Evolutionary conservation across 1,284 basidiomycete genomes (phyloP).

Genomic region (Apiotrichum montevideense): DNA sequence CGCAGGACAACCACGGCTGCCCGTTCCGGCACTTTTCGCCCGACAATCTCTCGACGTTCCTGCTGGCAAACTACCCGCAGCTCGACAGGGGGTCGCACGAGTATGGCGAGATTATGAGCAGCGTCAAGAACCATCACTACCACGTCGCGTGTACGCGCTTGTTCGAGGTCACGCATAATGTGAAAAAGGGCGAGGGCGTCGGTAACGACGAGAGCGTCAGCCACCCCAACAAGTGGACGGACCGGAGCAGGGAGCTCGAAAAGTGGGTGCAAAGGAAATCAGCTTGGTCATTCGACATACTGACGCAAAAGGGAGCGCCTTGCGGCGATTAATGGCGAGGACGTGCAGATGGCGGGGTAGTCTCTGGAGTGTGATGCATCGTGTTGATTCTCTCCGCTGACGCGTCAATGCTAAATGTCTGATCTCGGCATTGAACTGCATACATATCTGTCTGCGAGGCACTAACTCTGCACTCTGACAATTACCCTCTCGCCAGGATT

Average conservation of each 20-base stretch:
- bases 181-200: constrained; percentile 84
- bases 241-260: constrained; percentile 50
- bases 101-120: constrained; percentile 76
- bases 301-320: constrained; percentile 17
- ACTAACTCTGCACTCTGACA: too few species aligned
- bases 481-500: too few species aligned
- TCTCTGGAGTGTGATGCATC: neutral
- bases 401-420: too few species aligned
- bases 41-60: constrained; percentile 73
- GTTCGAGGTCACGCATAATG: constrained; percentile 90
- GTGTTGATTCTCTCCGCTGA: too few species aligned
- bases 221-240: constrained; percentile 81
- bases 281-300: neutral
- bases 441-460: too few species aligned
- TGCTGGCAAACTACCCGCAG: constrained; percentile 61
- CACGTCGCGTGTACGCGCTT: constrained; percentile 96
- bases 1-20: constrained; percentile 79
- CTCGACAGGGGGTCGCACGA: constrained; percentile 61
- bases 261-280: constrained; percentile 22
- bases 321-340: constrained; percentile 26
- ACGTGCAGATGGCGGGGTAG: constrained; percentile 5
- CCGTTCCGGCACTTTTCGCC: constrained; percentile 87
- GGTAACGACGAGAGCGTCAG: constrained; percentile 75
- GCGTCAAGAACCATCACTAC: constrained; percentile 76
- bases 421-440: too few species aligned